Base-by-base conservation (phyloP, 192 early-diverging fungal species). In the Entomortierella parvispora region DNA sequence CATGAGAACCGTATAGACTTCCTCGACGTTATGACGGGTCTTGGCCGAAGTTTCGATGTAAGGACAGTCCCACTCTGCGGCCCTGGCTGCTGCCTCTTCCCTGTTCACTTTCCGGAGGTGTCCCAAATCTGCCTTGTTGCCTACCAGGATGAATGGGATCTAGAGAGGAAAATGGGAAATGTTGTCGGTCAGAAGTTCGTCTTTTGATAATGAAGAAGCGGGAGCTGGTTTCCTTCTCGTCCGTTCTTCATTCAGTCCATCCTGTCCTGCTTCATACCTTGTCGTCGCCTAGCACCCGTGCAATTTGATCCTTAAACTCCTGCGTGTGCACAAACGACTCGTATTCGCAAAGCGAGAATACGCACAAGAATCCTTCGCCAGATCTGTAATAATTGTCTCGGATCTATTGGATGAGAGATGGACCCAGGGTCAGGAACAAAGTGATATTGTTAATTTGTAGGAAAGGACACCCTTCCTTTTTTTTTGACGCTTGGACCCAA, bases 241-340 rank as follows among this genome's bases (percentile, higher is more conserved):
- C n/a, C n/a, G n/a, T n/a, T n/a, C n/a, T n/a, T n/a, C n/a, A n/a
- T n/a, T n/a, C n/a, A n/a, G n/a, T n/a, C n/a, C n/a, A n/a, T n/a
- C n/a, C n/a, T n/a, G n/a, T n/a, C n/a, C n/a, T n/a, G n/a, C n/a
- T n/a, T n/a, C 25, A 45, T 58, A 86, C 85, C 69, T 81, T 86
- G 69, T 94, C 93, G 77, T 94, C 90, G 66, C 94, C 93, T 53
- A 95, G 62, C 23, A 95, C 93, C 59, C 94, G 81, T 25, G 89
- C 88, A 68, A 95, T 95, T 69, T 95, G 94, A 53, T 95, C 94
- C 47, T 92, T 80, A 69, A 95, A 95, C 68, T 95, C 93, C 55
- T 91, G 85, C 9, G 93, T 92, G 79, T 95, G 87, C 34, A 82
- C 82, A 79, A 95, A 95, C 29, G 86, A 88, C 71, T 95, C 93